These are phyloP conservation scores for Pharus latifolius DNA, from an alignment of 176 grass and related monocot species.

Conservation along the genomic window DNA sequence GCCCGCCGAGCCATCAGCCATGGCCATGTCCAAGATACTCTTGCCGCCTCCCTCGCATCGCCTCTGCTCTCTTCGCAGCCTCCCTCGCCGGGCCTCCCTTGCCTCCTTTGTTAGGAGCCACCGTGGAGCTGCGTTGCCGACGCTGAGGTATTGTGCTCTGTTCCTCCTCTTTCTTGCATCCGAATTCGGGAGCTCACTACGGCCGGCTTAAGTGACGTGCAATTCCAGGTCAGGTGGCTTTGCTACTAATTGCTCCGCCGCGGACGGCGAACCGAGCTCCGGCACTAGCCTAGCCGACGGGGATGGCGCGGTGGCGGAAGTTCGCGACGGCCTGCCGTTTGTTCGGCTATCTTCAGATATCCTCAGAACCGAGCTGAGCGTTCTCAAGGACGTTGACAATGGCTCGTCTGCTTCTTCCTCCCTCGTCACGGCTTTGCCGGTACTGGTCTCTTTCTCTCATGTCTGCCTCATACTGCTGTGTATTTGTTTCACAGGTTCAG, in stretches of 20 bases:
- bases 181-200: background rate
- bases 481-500: too few relatives aligned
- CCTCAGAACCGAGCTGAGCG: slow-evolving; percentile 1
- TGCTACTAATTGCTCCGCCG: background rate
- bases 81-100: background rate
- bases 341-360: slow-evolving; percentile 14
- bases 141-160: background rate
- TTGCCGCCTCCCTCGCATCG: background rate
- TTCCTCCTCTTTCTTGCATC: background rate
- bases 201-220: background rate
- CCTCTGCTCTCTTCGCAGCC: background rate
- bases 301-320: background rate
- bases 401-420: background rate
- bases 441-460: background rate
- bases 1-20: background rate
- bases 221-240: background rate
- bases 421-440: background rate
- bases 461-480: too few relatives aligned
- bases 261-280: background rate
- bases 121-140: background rate
- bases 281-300: background rate
- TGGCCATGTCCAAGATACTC: slow-evolving; percentile 6
- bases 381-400: background rate
- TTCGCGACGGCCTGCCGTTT: background rate
- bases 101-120: too few relatives aligned